Evolutionary conservation across 2,329 filamentous ascomycete species (phyloP), one percentile per base, ranked within the genome.

Genomic region (Lasiodiplodia sp.): DNA sequence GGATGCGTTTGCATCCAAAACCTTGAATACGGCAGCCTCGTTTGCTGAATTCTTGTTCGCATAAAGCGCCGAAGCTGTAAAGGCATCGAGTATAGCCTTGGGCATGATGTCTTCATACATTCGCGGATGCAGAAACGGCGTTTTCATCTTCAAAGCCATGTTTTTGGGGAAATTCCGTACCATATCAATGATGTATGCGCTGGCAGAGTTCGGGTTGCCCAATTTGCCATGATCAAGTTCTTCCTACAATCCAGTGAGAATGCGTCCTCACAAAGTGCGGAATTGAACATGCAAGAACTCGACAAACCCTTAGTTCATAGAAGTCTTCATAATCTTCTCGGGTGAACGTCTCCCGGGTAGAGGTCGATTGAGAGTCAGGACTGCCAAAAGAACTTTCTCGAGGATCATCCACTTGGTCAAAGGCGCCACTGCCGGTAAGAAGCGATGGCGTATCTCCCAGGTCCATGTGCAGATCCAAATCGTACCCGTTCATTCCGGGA

Each of bases 211-310:
- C 18, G 49, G 49, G 12, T 52, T 52, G 4, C 49, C 49, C 49
- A 52, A 25, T 52, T 52, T 52, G 49, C 49, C 49, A 25, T 25
- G 49, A 52, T 52, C 49, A 25, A 52, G 49, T 25, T 52, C 49
- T 52, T 52, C 49, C 49, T 52, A 7, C 21, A 52, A 52, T 21
- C 4, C n/a, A 4, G 12, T 52, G n/a, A 52, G 49, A 23, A 52
- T 52, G 49, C 21, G 8, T 8, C 31, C 44, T n/a, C 28, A 47
- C 44, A 47, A n/a, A 23, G 23, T 23, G 23, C 23, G 23, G 23
- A 23, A 23, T 23, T 12, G 10, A 5, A 44, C 23, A 21, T n/a
- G 3, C 47, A 51, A 21, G 47, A 18, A 21, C 18, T 11, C 8
- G 14, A 52, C 49, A 25, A 25, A 52, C 49, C 49, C 49, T 52